A percentile compares a stretch with the other conserved stretches of the same genome.
These are phyloP conservation scores for Tillandsia leiboldiana DNA, from an alignment of 176 grass and related monocot genomes.

Conservation along the genomic window DNA sequence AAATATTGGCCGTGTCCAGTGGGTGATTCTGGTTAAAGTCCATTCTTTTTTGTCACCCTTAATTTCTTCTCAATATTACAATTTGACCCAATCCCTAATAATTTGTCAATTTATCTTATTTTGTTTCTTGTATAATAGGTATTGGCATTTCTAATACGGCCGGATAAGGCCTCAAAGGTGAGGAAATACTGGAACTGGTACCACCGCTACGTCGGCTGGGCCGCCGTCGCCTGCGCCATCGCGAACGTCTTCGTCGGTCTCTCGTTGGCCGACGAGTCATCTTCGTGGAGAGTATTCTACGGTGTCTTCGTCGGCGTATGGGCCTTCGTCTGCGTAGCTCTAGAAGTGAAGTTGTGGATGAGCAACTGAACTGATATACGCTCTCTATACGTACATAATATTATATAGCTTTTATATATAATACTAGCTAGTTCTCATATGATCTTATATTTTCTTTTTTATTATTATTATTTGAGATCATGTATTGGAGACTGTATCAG, in stretches of 20 bases:
- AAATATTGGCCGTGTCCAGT: too few species aligned
- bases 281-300: conserved; percentile 2
- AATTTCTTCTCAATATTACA: too few species aligned
- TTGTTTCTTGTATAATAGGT: conserved; percentile 11
- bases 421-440: too few species aligned
- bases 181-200: conserved; percentile 68
- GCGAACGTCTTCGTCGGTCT: conserved; percentile 48
- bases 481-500: too few species aligned
- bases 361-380: conserved; percentile 1
- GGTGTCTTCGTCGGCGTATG: conserved; percentile 32
- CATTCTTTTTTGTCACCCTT: too few species aligned
- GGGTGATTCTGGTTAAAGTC: too few species aligned
- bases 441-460: too few species aligned
- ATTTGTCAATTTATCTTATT: too few species aligned
- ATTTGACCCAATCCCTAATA: too few species aligned
- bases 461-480: too few species aligned
- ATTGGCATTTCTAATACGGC: conserved; percentile 44
- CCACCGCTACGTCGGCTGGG: conserved; percentile 45
- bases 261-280: conserved; percentile 26
- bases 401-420: too few species aligned
- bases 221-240: conserved; percentile 22
- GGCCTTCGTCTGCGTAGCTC: conserved; percentile 13
- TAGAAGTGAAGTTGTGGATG: conserved; percentile 44
- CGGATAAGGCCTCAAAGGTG: conserved; percentile 41
- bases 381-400: neutral